phyloP scores from a whole-genome alignment of 352 stramenopile species.

The Phytopythium aichiense region DNA sequence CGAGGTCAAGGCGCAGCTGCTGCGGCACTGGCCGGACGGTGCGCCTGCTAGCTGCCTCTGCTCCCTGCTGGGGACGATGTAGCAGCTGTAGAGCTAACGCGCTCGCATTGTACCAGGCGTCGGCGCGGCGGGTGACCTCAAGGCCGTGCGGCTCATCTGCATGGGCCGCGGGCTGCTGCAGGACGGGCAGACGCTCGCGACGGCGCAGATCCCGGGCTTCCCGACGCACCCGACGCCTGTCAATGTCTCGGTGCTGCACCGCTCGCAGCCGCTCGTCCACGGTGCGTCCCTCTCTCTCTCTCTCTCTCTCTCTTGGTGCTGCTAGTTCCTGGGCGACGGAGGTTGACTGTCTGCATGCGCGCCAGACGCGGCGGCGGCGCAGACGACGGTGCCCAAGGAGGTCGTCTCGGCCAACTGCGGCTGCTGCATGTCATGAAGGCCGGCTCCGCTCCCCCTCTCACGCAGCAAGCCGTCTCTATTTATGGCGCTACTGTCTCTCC shows the following conservation, averaged over 20 bases:
- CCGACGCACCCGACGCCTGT: conserved; percentile 93
- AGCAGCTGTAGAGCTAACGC: too few relatives aligned
- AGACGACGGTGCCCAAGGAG: conserved; percentile 22
- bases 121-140: conserved; percentile 38
- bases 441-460: neutral
- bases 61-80: too few relatives aligned
- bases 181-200: conserved; percentile 83
- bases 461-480: conserved; percentile 6
- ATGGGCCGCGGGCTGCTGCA: conserved; percentile 93
- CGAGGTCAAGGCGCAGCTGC: conserved; percentile 62
- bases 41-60: conserved; percentile 5
- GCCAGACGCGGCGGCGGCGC: conserved; percentile 17
- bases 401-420: conserved; percentile 54
- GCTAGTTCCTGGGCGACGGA: neutral
- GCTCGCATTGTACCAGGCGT: conserved; percentile 32
- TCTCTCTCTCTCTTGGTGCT: neutral
- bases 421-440: conserved; percentile 45
- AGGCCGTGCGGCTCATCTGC: conserved; percentile 89
- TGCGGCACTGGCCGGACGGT: conserved; percentile 67
- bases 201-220: conserved; percentile 87
- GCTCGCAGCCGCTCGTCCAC: conserved; percentile 19
- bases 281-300: conserved; percentile 14
- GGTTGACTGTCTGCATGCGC: neutral
- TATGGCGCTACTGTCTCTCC: conserved; percentile 10
- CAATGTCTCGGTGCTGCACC: conserved; percentile 88